These are phyloP conservation scores for Phlebopus sp. DNA, from an alignment of 1,284 basidiomycete genomes.

Conservation along the genomic window DNA sequence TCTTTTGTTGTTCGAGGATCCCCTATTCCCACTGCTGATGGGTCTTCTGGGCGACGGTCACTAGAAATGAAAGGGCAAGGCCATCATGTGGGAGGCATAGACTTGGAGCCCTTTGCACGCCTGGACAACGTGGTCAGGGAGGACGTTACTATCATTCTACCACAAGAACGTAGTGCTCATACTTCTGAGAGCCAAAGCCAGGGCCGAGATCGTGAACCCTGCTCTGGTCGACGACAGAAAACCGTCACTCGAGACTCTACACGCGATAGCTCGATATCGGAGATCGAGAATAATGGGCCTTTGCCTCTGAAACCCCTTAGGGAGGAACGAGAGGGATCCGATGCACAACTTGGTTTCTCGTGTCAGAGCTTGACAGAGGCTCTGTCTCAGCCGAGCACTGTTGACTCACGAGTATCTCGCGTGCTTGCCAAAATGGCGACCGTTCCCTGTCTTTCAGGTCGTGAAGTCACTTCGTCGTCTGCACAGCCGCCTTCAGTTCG, in stretches of 20 bases:
- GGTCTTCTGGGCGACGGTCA: neutral
- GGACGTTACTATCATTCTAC: neutral
- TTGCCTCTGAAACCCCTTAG: slow-evolving; percentile 15
- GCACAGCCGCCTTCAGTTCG: neutral
- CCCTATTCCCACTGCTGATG: neutral
- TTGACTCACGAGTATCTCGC: neutral
- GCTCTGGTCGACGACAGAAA: neutral
- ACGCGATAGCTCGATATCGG: neutral
- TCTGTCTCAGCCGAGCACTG: neutral
- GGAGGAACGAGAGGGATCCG: neutral
- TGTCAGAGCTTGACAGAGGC: too few relatives aligned
- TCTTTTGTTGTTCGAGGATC: slow-evolving; percentile 5
- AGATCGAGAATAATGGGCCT: slow-evolving; percentile 7
- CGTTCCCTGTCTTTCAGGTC: neutral
- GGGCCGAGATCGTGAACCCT: slow-evolving; percentile 4
- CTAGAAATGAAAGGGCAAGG: neutral
- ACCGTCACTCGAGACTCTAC: neutral
- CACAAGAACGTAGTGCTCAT: neutral
- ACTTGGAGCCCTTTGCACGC: slow-evolving; percentile 13
- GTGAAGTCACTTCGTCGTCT: neutral
- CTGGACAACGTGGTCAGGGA: slow-evolving; percentile 16
- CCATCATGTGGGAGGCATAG: neutral
- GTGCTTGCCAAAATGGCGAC: neutral
- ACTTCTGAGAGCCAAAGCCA: neutral
- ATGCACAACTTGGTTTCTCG: too few relatives aligned